Percentiles rank a stretch among this genome's conserved stretches.
phyloP scores from a whole-genome alignment of 768 basidiomycete genomes.

The Rhodotorula sphaerocarpa region DNA sequence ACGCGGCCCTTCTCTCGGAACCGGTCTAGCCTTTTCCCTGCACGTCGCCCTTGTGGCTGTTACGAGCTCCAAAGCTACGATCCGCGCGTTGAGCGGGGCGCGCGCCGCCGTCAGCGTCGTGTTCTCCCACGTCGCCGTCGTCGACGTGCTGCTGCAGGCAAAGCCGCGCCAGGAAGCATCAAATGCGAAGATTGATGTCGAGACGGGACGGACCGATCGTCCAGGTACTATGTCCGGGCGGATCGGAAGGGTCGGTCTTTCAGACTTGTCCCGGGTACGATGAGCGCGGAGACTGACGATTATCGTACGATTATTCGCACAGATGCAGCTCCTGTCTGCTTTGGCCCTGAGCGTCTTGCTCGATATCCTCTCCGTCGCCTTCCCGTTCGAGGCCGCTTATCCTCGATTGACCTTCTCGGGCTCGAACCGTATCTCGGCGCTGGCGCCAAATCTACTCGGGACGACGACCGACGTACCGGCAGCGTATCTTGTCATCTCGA shows the following conservation, averaged over 20 bases:
- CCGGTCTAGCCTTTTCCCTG: conserved; percentile 5
- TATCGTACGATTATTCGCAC: too few species aligned
- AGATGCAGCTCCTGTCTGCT: neutral
- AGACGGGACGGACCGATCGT: too few species aligned
- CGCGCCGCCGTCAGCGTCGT: conserved; percentile 12
- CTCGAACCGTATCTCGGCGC: too few species aligned
- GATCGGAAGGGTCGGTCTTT: too few species aligned
- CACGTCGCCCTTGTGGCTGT: conserved; percentile 12
- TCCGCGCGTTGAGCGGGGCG: neutral
- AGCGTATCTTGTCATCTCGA: neutral
- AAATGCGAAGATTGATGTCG: too few species aligned
- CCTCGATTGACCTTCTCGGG: too few species aligned
- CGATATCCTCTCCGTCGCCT: conserved; percentile 10
- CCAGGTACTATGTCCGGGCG: too few species aligned
- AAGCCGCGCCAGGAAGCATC: neutral
- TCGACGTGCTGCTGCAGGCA: neutral
- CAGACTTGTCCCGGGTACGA: too few species aligned
- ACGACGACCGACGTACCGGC: neutral
- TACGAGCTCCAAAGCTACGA: neutral
- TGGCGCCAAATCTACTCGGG: conserved; percentile 11
- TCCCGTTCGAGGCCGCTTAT: conserved; percentile 4
- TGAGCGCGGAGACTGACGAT: too few species aligned
- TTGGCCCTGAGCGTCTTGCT: conserved; percentile 2
- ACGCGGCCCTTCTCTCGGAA: neutral
- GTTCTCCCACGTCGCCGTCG: neutral